phyloP scores from a whole-genome alignment of 2,329 filamentous ascomycete species.

The Biscogniauxia mediterranea region DNA sequence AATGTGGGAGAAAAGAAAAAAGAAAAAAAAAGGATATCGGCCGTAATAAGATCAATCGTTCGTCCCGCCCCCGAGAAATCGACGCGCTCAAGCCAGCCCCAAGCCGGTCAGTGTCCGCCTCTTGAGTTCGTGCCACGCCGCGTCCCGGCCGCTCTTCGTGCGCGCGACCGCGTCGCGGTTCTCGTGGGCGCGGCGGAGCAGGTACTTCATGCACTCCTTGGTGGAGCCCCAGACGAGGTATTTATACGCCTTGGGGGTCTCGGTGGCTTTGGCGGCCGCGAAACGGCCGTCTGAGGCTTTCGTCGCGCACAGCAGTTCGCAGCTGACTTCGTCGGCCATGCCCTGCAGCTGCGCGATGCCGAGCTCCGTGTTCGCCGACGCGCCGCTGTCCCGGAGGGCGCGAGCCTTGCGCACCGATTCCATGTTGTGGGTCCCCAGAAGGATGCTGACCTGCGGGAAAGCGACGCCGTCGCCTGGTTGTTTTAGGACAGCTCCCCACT shows the following conservation, averaged over 20 bases:
- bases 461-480: constrained; percentile 26
- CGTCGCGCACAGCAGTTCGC: constrained; percentile 47
- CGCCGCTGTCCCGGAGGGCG: constrained; percentile 46
- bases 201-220: constrained; percentile 82
- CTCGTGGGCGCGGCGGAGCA: constrained; percentile 70
- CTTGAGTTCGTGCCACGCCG: constrained; percentile 61
- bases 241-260: constrained; percentile 52
- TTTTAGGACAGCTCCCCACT: constrained; percentile 56
- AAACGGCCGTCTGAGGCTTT: constrained; percentile 1
- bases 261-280: constrained; percentile 5
- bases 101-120: constrained; percentile 49
- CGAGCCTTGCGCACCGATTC: constrained; percentile 63
- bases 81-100: constrained; percentile 20
- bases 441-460: constrained; percentile 61
- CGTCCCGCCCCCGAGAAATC: too few species aligned
- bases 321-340: constrained; percentile 92
- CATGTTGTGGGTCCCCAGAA: constrained; percentile 82
- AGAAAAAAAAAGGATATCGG: not conserved
- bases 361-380: constrained; percentile 41
- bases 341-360: constrained; percentile 82
- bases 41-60: too few species aligned
- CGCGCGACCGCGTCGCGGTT: constrained; percentile 69
- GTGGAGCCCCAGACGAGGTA: constrained; percentile 70
- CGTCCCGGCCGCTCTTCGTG: constrained; percentile 60
- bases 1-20: too few species aligned